Percentiles rank a stretch among this genome's conserved stretches.
Evolutionary conservation across 1,284 basidiomycete species (phyloP).

Genomic region (Trametes versicolor): DNA sequence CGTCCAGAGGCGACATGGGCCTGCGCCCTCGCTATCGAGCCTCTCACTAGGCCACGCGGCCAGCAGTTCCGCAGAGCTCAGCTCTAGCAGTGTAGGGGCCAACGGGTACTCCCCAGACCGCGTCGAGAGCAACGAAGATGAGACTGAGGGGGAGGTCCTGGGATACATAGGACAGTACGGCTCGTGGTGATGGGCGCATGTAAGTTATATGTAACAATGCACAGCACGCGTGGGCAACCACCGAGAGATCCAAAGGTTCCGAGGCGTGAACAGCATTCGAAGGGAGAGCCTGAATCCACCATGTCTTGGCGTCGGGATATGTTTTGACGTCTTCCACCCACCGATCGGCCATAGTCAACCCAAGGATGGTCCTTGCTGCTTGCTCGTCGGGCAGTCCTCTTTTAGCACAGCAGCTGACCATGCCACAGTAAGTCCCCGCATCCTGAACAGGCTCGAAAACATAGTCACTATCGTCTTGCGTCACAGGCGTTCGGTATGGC

Average conservation of each 20-base stretch:
- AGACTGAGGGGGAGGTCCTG: neutral
- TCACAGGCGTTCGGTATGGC: slow-evolving; percentile 23
- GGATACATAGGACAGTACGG: neutral
- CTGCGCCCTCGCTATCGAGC: neutral
- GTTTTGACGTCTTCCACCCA: neutral
- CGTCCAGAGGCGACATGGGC: neutral
- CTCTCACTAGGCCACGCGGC: neutral
- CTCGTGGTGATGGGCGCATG: neutral
- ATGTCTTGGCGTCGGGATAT: neutral
- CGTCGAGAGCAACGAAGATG: neutral
- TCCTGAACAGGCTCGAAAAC: slow-evolving; percentile 6
- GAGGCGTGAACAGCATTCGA: neutral
- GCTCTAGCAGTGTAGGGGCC: neutral
- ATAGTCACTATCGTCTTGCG: slow-evolving; percentile 10
- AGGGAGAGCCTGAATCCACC: neutral
- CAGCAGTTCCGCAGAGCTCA: neutral
- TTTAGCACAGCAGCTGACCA: slow-evolving; percentile 1
- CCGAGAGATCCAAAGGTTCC: too few relatives aligned
- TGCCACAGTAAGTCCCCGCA: neutral
- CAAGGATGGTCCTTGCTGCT: too few relatives aligned
- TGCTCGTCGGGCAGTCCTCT: neutral
- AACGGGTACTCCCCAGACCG: neutral
- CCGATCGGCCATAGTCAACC: neutral
- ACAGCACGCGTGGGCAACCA: too few relatives aligned
- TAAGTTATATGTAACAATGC: too few relatives aligned